phyloP scores from a whole-genome alignment of 257 asterid species.

The Capsicum pubescens region DNA sequence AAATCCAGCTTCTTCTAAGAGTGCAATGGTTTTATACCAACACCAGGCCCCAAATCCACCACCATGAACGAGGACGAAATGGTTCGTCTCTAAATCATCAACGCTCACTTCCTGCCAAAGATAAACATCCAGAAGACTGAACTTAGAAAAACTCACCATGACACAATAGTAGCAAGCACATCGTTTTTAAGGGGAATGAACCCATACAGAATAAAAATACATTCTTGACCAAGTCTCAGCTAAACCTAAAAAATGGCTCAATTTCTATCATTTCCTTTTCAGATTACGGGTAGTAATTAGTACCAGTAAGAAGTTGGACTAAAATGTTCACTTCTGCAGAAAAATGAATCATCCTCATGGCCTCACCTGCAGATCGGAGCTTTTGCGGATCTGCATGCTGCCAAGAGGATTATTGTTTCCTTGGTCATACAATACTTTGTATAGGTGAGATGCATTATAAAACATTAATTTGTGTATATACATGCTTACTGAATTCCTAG shows the following conservation, averaged over 20 bases:
- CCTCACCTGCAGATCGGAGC: not conserved
- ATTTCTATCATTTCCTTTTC: not conserved
- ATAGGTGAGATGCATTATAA: not conserved
- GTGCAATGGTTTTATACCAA: conserved; percentile 98
- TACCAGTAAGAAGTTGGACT: not conserved
- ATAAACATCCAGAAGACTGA: conserved; percentile 29
- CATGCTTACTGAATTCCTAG: not conserved
- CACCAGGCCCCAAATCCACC: conserved; percentile 99
- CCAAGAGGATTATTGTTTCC: not conserved
- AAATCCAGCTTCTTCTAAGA: conserved; percentile 83
- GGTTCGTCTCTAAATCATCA: conserved; percentile 76
- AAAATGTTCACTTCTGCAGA: not conserved
- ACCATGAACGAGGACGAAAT: conserved; percentile 96
- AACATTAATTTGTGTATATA: not conserved
- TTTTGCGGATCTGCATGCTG: not conserved
- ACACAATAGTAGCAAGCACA: not conserved
- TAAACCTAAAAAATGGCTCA: conserved; percentile 11
- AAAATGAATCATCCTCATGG: not conserved
- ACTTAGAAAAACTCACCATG: not conserved
- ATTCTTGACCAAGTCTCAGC: conserved; percentile 6
- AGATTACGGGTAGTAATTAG: conserved; percentile 13
- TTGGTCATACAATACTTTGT: not conserved
- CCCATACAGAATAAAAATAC: not conserved
- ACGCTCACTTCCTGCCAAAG: conserved; percentile 69
- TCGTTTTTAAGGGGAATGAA: not conserved